Percentiles rank a stretch among this genome's conserved stretches.
Conservation (phyloP, 2,329 filamentous ascomycete genomes). For the Fusarium anthophilum region DNA sequence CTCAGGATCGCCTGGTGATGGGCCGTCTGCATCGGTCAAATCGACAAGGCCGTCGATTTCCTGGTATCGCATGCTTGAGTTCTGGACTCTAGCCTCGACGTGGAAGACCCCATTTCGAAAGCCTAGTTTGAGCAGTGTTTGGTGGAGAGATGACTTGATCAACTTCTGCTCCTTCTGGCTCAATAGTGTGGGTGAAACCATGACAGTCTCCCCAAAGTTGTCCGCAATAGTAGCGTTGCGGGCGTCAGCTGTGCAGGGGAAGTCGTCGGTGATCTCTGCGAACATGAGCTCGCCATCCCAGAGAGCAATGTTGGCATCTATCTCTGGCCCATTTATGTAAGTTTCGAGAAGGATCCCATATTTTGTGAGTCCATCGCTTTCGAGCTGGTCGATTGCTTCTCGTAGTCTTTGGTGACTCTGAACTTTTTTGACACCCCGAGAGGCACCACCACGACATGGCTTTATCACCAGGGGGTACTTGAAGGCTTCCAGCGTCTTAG, state of each 20-base stretch:
- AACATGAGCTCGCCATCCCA: neutral
- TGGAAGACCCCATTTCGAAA: neutral
- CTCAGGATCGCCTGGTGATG: neutral
- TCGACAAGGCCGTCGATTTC: neutral
- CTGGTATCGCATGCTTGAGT: neutral
- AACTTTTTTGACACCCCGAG: neutral
- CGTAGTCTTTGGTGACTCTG: neutral
- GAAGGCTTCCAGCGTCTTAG: neutral
- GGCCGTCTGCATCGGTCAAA: neutral
- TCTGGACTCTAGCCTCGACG: neutral
- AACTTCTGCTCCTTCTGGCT: neutral
- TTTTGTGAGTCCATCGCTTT: neutral
- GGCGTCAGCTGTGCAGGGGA: neutral
- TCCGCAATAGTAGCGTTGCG: neutral
- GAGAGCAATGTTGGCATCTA: neutral
- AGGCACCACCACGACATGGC: neutral
- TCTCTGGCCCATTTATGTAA: neutral
- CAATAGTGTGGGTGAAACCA: neutral
- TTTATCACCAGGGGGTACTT: neutral
- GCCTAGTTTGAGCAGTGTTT: neutral
- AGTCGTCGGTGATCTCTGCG: neutral
- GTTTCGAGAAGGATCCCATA: neutral
- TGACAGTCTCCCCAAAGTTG: neutral
- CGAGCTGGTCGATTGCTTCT: neutral
- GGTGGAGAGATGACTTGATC: neutral